Evolutionary conservation across 1,284 basidiomycete genomes (phyloP), one percentile per base, ranked within the genome.

Genomic region (Tilletia setariae): DNA sequence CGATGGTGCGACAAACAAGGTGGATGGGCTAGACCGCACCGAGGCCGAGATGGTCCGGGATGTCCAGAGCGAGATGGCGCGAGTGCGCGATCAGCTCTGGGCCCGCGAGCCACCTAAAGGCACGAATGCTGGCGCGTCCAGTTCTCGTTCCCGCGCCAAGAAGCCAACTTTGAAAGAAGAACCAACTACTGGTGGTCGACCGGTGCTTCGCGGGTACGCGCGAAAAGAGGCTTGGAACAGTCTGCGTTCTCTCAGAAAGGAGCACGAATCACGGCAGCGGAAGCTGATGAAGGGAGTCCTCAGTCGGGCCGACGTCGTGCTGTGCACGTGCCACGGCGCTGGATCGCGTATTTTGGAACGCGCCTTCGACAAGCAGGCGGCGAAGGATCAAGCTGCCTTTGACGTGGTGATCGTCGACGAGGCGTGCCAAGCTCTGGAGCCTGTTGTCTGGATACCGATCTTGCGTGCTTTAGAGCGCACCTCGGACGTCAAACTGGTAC

Each of bases 391-490:
- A 25, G 66, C 21, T 11, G 42, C 67, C 1, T 98, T 97, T 76
- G 95, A 98, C 80, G 89, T 93, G 0, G 89, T 94, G 8, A 90
- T 98, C 51, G 93, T 98, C 49, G 95, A 98, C 75, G 95, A 98
- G 84, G 83, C 83, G 16, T 97, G 94, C 0, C 95, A 98, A 83
- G 94, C 93, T 1, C 82, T 96, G n/a, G 94, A 98, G 84, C 91
- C 93, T 8, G 91, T 93, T 2, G 97, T 94, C 83, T 97, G 95
- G 94, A 89, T 97, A 40, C 94, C 95, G 0, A 91, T 97, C 64
- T 87, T 95, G 80, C 94, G 93, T 83, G 79, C 83, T 21, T 89
- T 65, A 23, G 64, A 46, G 16, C 64, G 30, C 8, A 23, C 43
- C 19, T 11, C 15, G 4, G 68, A 70, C 1, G 77, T 65, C 0